Conservation (phyloP, 2,329 filamentous ascomycete species). For the Ophiostoma sp. region DNA sequence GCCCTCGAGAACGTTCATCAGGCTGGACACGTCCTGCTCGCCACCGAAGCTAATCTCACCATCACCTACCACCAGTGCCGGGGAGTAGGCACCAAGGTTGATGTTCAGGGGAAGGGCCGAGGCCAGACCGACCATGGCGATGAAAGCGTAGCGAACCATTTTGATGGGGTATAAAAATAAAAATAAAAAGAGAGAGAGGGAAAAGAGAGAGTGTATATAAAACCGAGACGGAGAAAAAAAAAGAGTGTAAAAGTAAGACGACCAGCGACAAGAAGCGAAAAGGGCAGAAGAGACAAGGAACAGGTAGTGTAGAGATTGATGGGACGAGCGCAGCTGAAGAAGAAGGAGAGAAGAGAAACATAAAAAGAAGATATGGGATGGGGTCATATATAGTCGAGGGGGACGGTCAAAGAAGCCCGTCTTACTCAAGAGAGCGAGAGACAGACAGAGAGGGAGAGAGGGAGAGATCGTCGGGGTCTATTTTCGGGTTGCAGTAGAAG, state of each 20-base stretch:
- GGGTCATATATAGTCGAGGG: slow-evolving; percentile 2
- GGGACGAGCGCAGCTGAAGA: slow-evolving; percentile 24
- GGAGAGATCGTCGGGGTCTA: neutral
- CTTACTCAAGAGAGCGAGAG: neutral
- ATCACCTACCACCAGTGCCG: slow-evolving; percentile 41
- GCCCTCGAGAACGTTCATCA: slow-evolving; percentile 45
- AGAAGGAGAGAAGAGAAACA: slow-evolving; percentile 8
- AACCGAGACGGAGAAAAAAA: neutral
- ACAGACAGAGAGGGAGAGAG: neutral
- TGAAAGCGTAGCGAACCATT: slow-evolving; percentile 27
- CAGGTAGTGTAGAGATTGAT: slow-evolving; percentile 2
- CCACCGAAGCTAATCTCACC: slow-evolving; percentile 47
- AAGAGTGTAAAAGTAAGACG: slow-evolving; percentile 17
- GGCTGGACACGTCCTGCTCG: slow-evolving; percentile 41
- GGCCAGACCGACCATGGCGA: slow-evolving; percentile 24
- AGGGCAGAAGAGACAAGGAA: slow-evolving; percentile 13
- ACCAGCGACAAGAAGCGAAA: slow-evolving; percentile 26
- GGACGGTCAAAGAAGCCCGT: neutral
- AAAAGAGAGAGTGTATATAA: neutral
- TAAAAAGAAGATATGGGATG: neutral
- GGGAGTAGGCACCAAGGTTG: slow-evolving; percentile 43
- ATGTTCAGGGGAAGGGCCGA: slow-evolving; percentile 32
- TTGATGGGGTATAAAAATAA: slow-evolving; percentile 9
- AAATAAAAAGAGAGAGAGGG: neutral
- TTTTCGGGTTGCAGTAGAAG: neutral